Percentiles rank a stretch among this genome's conserved stretches.
phyloP scores from a whole-genome alignment of 1,139 yeast genomes.

The Kurtzmaniella quercitrusa region DNA sequence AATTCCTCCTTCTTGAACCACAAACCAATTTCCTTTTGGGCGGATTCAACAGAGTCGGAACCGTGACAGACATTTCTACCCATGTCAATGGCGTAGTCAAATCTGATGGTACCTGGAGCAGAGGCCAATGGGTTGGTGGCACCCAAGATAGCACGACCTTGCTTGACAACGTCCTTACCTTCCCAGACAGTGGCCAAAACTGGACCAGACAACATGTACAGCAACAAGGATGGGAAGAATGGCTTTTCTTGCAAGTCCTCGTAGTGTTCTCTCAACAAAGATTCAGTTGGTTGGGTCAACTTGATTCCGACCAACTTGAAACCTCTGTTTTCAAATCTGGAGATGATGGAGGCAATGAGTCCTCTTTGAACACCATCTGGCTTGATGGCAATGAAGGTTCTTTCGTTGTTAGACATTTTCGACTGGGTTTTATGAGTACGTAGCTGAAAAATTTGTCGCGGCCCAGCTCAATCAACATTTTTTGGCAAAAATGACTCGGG shows the following conservation, averaged over 20 bases:
- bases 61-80: conserved; percentile 99
- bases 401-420: conserved; percentile 63
- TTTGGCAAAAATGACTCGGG: neutral
- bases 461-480: neutral
- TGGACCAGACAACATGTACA: conserved; percentile 98
- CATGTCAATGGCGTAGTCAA: conserved; percentile 92
- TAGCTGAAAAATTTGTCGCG: neutral
- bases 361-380: conserved; percentile 99
- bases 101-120: conserved; percentile 99
- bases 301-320: conserved; percentile 96
- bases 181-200: conserved; percentile 99
- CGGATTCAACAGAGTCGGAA: conserved; percentile 98
- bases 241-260: conserved; percentile 93
- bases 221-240: conserved; percentile 92
- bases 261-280: conserved; percentile 89
- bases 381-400: conserved; percentile 98
- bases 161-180: conserved; percentile 99
- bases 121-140: conserved; percentile 98
- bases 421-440: neutral
- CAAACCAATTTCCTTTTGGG: conserved; percentile 89
- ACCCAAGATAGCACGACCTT: conserved; percentile 96
- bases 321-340: conserved; percentile 96
- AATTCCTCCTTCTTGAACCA: conserved; percentile 99
- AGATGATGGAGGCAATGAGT: conserved; percentile 79
- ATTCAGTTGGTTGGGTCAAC: conserved; percentile 83